These are phyloP conservation scores for Leptographium wingfieldii DNA, from an alignment of 2,329 filamentous ascomycete genomes.

Conservation along the genomic window DNA sequence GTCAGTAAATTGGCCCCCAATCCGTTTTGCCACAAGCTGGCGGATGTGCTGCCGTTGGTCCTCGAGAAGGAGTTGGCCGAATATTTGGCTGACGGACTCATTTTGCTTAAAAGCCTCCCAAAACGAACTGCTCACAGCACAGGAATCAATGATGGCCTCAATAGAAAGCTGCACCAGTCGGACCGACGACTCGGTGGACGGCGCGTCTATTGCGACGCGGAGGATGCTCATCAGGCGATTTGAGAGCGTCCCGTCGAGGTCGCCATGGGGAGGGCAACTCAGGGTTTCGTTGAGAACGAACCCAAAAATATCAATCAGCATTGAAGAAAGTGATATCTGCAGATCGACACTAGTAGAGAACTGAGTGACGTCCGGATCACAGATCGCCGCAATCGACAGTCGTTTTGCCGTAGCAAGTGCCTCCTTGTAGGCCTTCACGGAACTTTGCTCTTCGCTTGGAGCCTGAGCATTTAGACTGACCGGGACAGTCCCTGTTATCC, in stretches of 20 bases:
- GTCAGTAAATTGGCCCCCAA: conserved; percentile 17
- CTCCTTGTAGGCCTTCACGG: conserved; percentile 17
- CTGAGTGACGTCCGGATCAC: conserved; percentile 39
- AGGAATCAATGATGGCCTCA: conserved; percentile 27
- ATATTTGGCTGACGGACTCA: conserved; percentile 14
- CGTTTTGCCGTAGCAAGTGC: conserved; percentile 33
- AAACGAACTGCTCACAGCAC: conserved; percentile 23
- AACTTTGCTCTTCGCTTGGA: neutral
- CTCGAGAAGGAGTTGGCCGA: conserved; percentile 24
- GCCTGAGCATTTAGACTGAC: neutral
- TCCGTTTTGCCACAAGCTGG: conserved; percentile 21
- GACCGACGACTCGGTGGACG: conserved; percentile 4
- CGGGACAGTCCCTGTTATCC: neutral
- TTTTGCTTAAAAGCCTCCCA: conserved; percentile 25
- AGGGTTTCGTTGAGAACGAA: conserved; percentile 32
- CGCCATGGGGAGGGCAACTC: conserved; percentile 8
- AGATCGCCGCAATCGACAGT: conserved; percentile 48
- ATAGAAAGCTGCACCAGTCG: conserved; percentile 19
- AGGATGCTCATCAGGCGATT: conserved; percentile 20
- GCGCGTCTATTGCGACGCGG: conserved; percentile 7
- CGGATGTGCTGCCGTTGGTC: conserved; percentile 25
- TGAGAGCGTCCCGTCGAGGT: conserved; percentile 17
- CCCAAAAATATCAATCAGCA: conserved; percentile 44
- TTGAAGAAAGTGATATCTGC: conserved; percentile 35
- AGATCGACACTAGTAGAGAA: conserved; percentile 29